Conservation (phyloP, 257 asterid species). For the Haberlea rhodopensis region DNA sequence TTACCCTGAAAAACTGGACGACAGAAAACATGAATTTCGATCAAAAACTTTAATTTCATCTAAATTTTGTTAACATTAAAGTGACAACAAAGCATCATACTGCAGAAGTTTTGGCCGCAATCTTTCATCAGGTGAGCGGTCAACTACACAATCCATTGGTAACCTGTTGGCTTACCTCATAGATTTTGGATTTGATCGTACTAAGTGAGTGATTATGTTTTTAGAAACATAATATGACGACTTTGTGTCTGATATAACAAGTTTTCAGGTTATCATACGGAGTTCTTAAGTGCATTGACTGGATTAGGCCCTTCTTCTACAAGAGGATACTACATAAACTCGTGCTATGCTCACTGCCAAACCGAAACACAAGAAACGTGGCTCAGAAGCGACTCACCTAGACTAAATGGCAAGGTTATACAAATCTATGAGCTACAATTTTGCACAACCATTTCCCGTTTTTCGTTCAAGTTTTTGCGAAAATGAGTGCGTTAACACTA, state of each 20-base stretch:
- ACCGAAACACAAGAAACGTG: constrained; percentile 85
- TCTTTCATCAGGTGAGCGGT: no score
- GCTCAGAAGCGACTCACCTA: constrained; percentile 63
- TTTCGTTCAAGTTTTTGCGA: background rate
- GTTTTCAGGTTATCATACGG: constrained; percentile 49
- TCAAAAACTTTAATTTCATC: no score
- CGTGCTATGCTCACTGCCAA: constrained; percentile 95
- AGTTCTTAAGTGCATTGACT: constrained; percentile 48
- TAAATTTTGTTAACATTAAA: no score
- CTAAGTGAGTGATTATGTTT: no score
- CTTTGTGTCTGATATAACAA: background rate
- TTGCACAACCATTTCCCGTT: background rate
- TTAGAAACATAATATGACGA: no score
- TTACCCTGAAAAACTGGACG: no score
- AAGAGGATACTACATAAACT: constrained; percentile 73
- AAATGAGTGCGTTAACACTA: constrained; percentile 3
- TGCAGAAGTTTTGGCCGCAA: no score
- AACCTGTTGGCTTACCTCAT: no score
- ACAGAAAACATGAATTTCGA: no score
- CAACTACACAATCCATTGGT: no score
- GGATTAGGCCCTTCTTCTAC: constrained; percentile 52
- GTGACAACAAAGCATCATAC: no score
- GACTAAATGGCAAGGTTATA: constrained; percentile 51
- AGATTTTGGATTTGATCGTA: no score
- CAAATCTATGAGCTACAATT: background rate